Base-by-base conservation (phyloP, 192 early-diverging fungal genomes). In the Dissophora globulifera region DNA sequence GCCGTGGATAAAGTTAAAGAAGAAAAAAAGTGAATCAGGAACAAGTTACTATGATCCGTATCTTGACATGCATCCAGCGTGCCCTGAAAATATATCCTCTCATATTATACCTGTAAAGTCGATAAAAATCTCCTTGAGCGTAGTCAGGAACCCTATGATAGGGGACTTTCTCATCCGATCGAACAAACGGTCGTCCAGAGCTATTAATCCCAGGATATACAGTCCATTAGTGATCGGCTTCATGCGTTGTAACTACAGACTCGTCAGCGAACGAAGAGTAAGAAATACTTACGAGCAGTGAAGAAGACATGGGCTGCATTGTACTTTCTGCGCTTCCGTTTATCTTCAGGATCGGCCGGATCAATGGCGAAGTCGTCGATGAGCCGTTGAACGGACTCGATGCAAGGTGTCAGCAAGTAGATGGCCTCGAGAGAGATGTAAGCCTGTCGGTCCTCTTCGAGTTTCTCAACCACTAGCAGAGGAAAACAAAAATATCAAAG, bases 91-190 rank as follows among this genome's bases (percentile, higher is more conserved):
- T 6, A 38, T 38, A 13, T 38, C 2, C 19, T 46, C 45, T 19
- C 1, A 17, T 20, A 25, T 26, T 43, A 27, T 70, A 94, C 93
- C 90, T 51, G 92, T 79, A 66, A 95, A 94, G 61, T 95, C 94
- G 40, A 94, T 85, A 65, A 88, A 90, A 59, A 95, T 81, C 59
- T 95, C 94, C 69, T 87, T 91, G 30, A 91, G 67, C 4, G 80
- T 83, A 58, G 84, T 89, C 27, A 94, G 87, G 46, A 81, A 84
- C 35, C 85, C 80, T 33, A 78, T 72, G 3, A 88, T 86, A 17
- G 82, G 65, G 0, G 88, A 83, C 17, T 68, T 67, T 17, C 81
- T 89, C 58, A 93, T 70, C 15, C 81, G 80, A 22, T 87, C 65
- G 62, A 91, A 90, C 1, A 92, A 71, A 0, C 58, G 51, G 61